Evolutionary conservation across 257 asterid genomes (phyloP).

Genomic region (Schizonepeta tenuifolia): DNA sequence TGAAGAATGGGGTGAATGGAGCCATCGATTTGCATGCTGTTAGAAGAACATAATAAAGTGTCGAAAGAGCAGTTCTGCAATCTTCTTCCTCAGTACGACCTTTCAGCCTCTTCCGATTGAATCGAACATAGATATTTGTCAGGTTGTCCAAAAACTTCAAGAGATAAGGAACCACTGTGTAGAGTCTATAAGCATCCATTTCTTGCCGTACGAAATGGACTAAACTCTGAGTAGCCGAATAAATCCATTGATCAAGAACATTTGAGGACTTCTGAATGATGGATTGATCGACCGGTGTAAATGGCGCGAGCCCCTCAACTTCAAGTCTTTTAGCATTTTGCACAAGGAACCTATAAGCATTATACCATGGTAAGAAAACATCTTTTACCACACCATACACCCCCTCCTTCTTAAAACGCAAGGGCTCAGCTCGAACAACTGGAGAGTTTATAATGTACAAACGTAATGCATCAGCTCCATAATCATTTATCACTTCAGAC

Average conservation of each 20-base stretch:
- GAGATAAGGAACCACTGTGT: conserved; percentile 94
- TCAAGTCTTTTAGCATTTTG: conserved; percentile 96
- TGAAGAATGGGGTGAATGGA: conserved; percentile 95
- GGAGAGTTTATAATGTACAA: conserved; percentile 95
- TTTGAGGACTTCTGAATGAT: conserved; percentile 77
- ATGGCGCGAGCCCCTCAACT: conserved; percentile 82
- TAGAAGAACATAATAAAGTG: conserved; percentile 85
- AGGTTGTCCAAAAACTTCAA: conserved; percentile 84
- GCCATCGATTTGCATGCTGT: conserved; percentile 98
- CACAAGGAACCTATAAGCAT: conserved; percentile 97
- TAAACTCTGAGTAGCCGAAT: conserved; percentile 91
- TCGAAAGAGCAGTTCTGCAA: conserved; percentile 91
- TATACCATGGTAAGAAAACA: conserved; percentile 97
- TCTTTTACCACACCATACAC: conserved; percentile 89
- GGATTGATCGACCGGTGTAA: conserved; percentile 70
- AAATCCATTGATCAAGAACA: conserved; percentile 95
- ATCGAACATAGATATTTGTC: conserved; percentile 92
- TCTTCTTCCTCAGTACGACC: conserved; percentile 95
- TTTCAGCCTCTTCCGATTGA: conserved; percentile 92
- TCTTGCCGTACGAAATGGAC: conserved; percentile 94
- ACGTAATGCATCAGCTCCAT: conserved; percentile 97
- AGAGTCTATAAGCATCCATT: conserved; percentile 93
- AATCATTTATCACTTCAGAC: conserved; percentile 82
- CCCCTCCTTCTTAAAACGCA: conserved; percentile 93
- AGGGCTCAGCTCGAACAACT: conserved; percentile 97